Percentiles rank a stretch among this genome's conserved stretches.
Conservation (phyloP, 164 flowering plant genomes). For the Echeveria elegans region DNA sequence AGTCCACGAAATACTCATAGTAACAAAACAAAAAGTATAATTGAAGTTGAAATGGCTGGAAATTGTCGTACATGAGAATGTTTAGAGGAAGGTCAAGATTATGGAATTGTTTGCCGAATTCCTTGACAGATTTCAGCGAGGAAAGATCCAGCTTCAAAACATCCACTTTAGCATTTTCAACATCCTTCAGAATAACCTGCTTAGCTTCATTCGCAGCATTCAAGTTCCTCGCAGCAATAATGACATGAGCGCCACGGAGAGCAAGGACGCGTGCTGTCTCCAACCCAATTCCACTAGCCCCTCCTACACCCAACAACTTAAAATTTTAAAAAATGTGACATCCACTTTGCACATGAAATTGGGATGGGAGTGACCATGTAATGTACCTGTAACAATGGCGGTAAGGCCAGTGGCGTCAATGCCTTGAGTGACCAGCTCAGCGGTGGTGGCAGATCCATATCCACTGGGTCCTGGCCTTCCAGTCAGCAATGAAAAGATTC, state of each 20-base stretch:
- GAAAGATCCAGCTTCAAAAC: slow-evolving; percentile 66
- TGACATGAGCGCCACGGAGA: slow-evolving; percentile 62
- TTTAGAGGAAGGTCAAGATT: slow-evolving; percentile 80
- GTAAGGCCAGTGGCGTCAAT: slow-evolving; percentile 4
- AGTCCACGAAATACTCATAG: background rate
- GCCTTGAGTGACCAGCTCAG: slow-evolving; percentile 9
- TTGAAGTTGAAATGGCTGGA: background rate
- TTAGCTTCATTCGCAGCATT: slow-evolving; percentile 74
- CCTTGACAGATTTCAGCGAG: slow-evolving; percentile 59
- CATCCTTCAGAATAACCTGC: slow-evolving; percentile 40
- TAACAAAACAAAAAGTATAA: background rate
- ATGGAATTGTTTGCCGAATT: slow-evolving; percentile 46
- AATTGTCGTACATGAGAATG: slow-evolving; percentile 56
- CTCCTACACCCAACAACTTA: slow-evolving; percentile 37
- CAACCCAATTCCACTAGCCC: slow-evolving; percentile 89
- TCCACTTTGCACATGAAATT: no score
- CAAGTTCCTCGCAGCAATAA: slow-evolving; percentile 77
- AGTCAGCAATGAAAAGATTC: background rate
- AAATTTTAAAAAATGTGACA: no score
- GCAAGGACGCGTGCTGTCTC: slow-evolving; percentile 90
- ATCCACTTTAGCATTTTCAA: slow-evolving; percentile 41
- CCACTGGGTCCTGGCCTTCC: slow-evolving; percentile 6
- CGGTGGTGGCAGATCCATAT: slow-evolving; percentile 10
- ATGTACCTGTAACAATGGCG: slow-evolving; percentile 3
- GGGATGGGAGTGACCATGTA: no score